Conservation (phyloP, 768 basidiomycete species). For the Boletellus sp. region DNA sequence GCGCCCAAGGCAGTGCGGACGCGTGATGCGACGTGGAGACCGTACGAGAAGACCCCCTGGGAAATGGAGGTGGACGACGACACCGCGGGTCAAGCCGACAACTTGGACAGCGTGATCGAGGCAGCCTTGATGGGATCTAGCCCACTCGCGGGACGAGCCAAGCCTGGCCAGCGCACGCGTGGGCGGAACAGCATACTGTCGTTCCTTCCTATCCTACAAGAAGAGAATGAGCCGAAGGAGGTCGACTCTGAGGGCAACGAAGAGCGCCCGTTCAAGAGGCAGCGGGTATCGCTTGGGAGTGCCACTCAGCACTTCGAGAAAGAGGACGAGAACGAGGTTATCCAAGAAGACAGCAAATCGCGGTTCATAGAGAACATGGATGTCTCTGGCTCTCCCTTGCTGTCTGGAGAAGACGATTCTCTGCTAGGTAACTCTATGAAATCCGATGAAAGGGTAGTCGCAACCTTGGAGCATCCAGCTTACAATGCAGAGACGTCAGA, state of each 20-base stretch:
- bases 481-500: background rate
- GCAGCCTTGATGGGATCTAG: conserved; percentile 23
- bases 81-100: conserved; percentile 4
- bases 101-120: conserved; percentile 10
- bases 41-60: conserved; percentile 19
- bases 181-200: conserved; percentile 5
- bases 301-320: background rate
- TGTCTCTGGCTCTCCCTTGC: conserved; percentile 23
- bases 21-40: conserved; percentile 15
- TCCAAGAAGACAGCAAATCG: conserved; percentile 10
- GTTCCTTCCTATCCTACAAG: conserved; percentile 23
- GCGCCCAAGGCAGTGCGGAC: conserved; percentile 29
- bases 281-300: conserved; percentile 4
- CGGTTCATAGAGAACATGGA: conserved; percentile 27
- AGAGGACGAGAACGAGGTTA: background rate
- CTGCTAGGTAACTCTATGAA: background rate
- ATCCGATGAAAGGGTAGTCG: background rate
- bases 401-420: conserved; percentile 7
- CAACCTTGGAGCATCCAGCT: background rate
- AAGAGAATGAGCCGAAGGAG: conserved; percentile 22
- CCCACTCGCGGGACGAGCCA: conserved; percentile 24
- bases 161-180: conserved; percentile 2
- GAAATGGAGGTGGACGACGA: conserved; percentile 25
- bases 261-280: conserved; percentile 21
- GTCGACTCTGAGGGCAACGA: conserved; percentile 7